phyloP scores from a whole-genome alignment of 495 filamentous ascomycete species.

The Penicillium lagena region DNA sequence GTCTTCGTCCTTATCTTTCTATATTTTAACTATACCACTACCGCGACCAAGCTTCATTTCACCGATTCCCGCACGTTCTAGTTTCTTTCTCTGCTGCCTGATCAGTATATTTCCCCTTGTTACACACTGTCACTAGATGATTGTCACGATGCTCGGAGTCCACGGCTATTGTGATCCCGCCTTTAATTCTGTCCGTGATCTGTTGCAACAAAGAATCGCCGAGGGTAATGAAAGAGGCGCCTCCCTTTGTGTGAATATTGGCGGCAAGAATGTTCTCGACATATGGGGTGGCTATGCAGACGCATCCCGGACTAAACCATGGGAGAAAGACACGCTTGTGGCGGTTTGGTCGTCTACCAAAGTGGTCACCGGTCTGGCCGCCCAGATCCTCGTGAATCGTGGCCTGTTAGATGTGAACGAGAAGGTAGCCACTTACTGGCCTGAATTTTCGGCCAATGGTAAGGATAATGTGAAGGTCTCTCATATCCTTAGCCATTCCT shows the following conservation, averaged over 20 bases:
- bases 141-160: constrained; percentile 18
- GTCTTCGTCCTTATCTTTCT: no score
- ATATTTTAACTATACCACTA: no score
- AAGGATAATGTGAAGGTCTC: constrained; percentile 33
- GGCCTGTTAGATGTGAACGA: constrained; percentile 31
- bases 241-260: constrained; percentile 34
- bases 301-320: constrained; percentile 16
- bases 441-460: constrained; percentile 37
- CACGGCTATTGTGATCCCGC: constrained; percentile 28
- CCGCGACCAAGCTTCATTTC: no score
- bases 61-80: no score
- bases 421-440: constrained; percentile 38
- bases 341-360: constrained; percentile 39
- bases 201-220: constrained; percentile 19
- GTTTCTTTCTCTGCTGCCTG: no score
- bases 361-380: constrained; percentile 28
- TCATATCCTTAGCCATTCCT: constrained; percentile 35
- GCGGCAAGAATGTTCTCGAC: constrained; percentile 36
- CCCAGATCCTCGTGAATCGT: constrained; percentile 31
- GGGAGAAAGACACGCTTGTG: constrained; percentile 33
- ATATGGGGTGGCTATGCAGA: constrained; percentile 40
- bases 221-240: constrained; percentile 34
- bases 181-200: constrained; percentile 26
- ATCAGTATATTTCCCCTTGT: no score
- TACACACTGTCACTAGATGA: no score